Conservation (phyloP, 148 eudicot genomes). For the Pouteria glomerata region DNA sequence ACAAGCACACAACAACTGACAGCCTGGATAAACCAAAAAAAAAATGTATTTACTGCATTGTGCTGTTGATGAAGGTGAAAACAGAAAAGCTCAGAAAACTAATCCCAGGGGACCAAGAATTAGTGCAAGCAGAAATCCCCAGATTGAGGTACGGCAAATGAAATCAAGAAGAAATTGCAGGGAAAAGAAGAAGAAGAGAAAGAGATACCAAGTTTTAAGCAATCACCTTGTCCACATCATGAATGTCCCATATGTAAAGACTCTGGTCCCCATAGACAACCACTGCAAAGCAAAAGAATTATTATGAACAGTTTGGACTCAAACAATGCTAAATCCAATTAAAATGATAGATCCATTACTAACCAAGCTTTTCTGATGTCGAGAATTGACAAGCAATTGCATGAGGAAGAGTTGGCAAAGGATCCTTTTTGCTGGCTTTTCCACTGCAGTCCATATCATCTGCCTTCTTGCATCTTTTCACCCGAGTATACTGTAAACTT, state of each 20-base stretch:
- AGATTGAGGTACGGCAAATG: neutral
- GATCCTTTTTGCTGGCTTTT: slow-evolving; percentile 10
- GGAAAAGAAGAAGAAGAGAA: too few relatives aligned
- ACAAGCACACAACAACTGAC: slow-evolving; percentile 47
- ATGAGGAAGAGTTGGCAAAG: slow-evolving; percentile 32
- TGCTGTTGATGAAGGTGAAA: slow-evolving; percentile 1
- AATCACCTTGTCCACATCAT: slow-evolving; percentile 41
- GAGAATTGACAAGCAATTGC: slow-evolving; percentile 62
- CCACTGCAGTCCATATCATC: slow-evolving; percentile 11
- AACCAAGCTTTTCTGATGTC: slow-evolving; percentile 47
- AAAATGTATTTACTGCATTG: slow-evolving; percentile 6
- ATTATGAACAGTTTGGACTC: neutral
- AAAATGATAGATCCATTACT: slow-evolving; percentile 14
- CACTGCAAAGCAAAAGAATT: slow-evolving; percentile 31
- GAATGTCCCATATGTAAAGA: slow-evolving; percentile 52
- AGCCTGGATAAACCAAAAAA: slow-evolving; percentile 34
- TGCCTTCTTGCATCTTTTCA: slow-evolving; percentile 19
- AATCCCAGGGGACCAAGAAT: neutral
- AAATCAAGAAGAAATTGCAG: neutral
- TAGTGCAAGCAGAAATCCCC: neutral
- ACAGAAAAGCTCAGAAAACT: neutral
- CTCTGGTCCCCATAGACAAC: slow-evolving; percentile 52
- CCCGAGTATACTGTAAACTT: slow-evolving; percentile 29
- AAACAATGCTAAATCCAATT: neutral
- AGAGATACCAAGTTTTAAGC: slow-evolving; percentile 13